A percentile compares a stretch with the other conserved stretches of the same genome.
phyloP scores from a whole-genome alignment of 2,329 filamentous ascomycete species.

The Lomentospora prolificans region DNA sequence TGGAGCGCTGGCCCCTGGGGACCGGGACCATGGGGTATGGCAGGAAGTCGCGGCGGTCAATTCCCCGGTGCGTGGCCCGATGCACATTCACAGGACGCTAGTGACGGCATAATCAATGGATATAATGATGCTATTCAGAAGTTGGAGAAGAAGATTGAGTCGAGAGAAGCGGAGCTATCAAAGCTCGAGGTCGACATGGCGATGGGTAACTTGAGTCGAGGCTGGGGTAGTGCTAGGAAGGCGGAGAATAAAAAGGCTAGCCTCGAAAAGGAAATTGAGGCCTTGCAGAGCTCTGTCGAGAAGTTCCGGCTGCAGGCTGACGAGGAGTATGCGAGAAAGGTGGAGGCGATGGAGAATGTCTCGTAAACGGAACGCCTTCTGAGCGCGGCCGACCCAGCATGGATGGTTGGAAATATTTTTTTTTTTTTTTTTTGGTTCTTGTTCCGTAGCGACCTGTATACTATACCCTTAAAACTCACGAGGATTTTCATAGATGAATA shows the following conservation, averaged over 20 bases:
- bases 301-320: constrained; percentile 33
- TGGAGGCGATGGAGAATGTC: constrained; percentile 17
- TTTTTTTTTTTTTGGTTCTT: background rate
- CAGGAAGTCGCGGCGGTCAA: background rate
- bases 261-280: constrained; percentile 26
- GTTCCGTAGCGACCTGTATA: background rate
- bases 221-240: background rate
- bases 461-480: background rate
- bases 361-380: background rate
- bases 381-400: no score
- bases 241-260: background rate
- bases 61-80: constrained; percentile 24
- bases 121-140: constrained; percentile 10
- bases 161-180: background rate
- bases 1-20: background rate
- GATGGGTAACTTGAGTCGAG: background rate
- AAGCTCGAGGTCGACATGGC: constrained; percentile 1
- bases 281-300: constrained; percentile 27
- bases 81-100: constrained; percentile 15
- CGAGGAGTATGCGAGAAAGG: constrained; percentile 33
- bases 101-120: constrained; percentile 17
- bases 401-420: no score
- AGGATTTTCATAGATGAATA: background rate
- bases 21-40: background rate
- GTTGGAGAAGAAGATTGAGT: constrained; percentile 1